Conservation (phyloP, 2,329 filamentous ascomycete species). For the Aspergillus transmontanensis region DNA sequence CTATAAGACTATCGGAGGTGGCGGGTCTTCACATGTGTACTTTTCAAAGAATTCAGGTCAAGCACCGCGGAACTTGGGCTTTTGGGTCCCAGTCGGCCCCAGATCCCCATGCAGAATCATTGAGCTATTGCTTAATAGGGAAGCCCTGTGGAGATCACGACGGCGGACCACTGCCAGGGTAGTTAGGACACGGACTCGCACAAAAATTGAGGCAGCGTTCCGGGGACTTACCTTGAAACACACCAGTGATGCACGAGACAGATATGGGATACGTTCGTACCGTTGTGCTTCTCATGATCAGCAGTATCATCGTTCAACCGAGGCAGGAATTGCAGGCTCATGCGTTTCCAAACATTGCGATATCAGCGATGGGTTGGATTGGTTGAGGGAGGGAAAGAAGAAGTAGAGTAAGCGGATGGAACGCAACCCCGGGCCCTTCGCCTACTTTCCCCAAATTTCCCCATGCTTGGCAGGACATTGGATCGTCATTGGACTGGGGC, state of each 20-base stretch:
- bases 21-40: conserved; percentile 16
- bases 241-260: background rate
- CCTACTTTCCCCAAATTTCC: conserved; percentile 19
- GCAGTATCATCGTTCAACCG: background rate
- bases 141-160: background rate
- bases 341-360: background rate
- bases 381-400: background rate
- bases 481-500: conserved; percentile 13
- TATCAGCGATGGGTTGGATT: background rate
- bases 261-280: background rate
- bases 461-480: conserved; percentile 16
- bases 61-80: conserved; percentile 16
- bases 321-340: background rate
- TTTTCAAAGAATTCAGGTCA: conserved; percentile 1
- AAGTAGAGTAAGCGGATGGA: background rate
- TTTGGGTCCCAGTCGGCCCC: conserved; percentile 1
- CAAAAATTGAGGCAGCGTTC: background rate
- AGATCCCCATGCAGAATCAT: conserved; percentile 6
- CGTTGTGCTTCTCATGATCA: background rate
- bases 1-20: conserved; percentile 11
- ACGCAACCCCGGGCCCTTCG: conserved; percentile 5
- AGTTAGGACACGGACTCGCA: background rate
- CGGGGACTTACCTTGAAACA: background rate
- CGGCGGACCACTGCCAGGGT: conserved; percentile 3
- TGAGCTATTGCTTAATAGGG: conserved; percentile 8